Percentiles rank a stretch among this genome's conserved stretches.
These are phyloP conservation scores for Senna siamea DNA, from an alignment of 306 rosid species.

Conservation along the genomic window DNA sequence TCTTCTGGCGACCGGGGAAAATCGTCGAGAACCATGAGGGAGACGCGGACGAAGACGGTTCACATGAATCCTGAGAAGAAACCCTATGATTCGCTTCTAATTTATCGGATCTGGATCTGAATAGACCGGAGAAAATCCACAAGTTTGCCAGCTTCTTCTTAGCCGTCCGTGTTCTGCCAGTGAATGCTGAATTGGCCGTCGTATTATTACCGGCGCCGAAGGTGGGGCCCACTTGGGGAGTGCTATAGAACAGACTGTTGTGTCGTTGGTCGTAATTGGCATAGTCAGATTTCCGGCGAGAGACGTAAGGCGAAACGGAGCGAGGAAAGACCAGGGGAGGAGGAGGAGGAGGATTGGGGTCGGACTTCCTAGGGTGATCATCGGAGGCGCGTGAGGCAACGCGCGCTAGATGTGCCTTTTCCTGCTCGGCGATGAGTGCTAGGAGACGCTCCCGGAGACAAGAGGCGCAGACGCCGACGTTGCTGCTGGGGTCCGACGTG, in stretches of 20 bases:
- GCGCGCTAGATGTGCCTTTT: constrained; percentile 44
- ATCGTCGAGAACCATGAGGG: constrained; percentile 74
- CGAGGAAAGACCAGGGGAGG: constrained; percentile 74
- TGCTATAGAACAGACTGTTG: constrained; percentile 61
- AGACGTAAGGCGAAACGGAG: constrained; percentile 85
- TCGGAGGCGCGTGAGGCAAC: constrained; percentile 49
- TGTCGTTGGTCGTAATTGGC: constrained; percentile 35
- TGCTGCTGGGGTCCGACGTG: constrained; percentile 59
- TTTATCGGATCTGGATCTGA: constrained; percentile 68
- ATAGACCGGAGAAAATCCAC: constrained; percentile 48
- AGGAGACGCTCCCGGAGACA: constrained; percentile 84
- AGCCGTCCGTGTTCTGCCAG: background rate
- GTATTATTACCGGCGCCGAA: constrained; percentile 13
- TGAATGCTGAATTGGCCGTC: constrained; percentile 4
- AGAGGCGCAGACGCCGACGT: constrained; percentile 85
- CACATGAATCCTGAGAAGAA: constrained; percentile 40
- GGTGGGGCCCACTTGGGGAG: constrained; percentile 83
- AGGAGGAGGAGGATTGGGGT: constrained; percentile 55
- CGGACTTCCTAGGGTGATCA: constrained; percentile 45
- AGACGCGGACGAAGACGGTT: constrained; percentile 46
- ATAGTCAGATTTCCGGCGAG: constrained; percentile 76
- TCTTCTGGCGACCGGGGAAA: constrained; percentile 51
- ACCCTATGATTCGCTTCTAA: constrained; percentile 50
- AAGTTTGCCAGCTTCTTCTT: constrained; percentile 61
- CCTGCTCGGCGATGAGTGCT: constrained; percentile 60